Percentiles rank a stretch among this genome's conserved stretches.
Evolutionary conservation across 495 filamentous ascomycete species (phyloP).

Genomic region (Hyaloscypha hepaticicola): DNA sequence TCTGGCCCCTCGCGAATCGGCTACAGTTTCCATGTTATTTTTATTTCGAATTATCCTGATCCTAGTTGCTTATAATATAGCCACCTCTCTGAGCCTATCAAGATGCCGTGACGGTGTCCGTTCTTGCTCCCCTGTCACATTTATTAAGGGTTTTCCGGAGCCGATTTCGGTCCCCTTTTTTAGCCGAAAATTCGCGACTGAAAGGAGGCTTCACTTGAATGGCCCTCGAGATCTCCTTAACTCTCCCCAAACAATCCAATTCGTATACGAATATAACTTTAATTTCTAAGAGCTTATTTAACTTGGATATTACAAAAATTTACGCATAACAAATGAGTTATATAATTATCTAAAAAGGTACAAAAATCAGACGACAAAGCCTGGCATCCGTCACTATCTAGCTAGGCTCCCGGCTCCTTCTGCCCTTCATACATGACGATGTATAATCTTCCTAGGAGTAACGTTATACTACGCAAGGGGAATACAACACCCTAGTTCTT

Average conservation of each 20-base stretch:
- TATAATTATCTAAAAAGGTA: constrained; percentile 1
- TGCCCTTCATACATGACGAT: background rate
- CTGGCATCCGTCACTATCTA: background rate
- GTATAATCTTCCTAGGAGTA: background rate
- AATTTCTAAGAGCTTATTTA: constrained; percentile 4
- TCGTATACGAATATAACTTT: constrained; percentile 1
- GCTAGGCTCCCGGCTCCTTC: constrained; percentile 1
- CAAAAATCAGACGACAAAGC: background rate
- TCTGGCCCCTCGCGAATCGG: background rate
- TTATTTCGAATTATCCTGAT: background rate
- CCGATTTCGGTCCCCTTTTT: constrained; percentile 7
- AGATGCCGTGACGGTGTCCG: background rate
- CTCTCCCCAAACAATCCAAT: background rate
- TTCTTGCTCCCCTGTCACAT: constrained; percentile 6
- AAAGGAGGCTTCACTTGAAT: constrained; percentile 3
- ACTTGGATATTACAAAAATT: background rate
- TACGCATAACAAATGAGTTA: background rate
- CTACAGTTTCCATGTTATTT: constrained; percentile 1
- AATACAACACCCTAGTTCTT: background rate
- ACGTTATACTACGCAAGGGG: background rate
- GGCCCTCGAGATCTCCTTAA: background rate
- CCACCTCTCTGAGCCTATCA: constrained; percentile 3
- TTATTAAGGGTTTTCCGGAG: constrained; percentile 4
- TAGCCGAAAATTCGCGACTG: background rate
- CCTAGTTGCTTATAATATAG: constrained; percentile 1